Evolutionary conservation across 768 basidiomycete species (phyloP).

Genomic region (Psilocybe sp.): DNA sequence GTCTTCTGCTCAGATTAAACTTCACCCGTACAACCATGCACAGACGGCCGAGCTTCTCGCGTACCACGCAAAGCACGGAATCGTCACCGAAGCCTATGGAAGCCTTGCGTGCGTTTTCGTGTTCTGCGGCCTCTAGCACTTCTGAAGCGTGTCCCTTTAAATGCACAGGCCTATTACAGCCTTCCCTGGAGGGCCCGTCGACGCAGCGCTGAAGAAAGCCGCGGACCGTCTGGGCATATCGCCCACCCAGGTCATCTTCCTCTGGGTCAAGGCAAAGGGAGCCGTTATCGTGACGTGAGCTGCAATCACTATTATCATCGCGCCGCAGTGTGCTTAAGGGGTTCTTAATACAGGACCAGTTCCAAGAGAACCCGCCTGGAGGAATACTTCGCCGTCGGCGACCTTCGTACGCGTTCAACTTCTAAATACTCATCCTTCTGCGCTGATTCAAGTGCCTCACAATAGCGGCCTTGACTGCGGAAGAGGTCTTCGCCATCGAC

Average conservation of each 20-base stretch:
- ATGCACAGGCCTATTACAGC: constrained; percentile 50
- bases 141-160: constrained; percentile 8
- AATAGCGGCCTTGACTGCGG: constrained; percentile 50
- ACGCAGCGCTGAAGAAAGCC: constrained; percentile 47
- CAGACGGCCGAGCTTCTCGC: constrained; percentile 54
- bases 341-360: constrained; percentile 44
- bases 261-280: constrained; percentile 69
- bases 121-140: not conserved
- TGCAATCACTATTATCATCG: not conserved
- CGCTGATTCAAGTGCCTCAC: constrained; percentile 1
- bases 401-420: constrained; percentile 41
- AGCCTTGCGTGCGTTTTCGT: constrained; percentile 47
- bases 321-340: not conserved
- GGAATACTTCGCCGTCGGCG: constrained; percentile 66
- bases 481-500: constrained; percentile 64
- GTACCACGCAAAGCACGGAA: constrained; percentile 53
- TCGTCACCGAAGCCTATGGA: constrained; percentile 74
- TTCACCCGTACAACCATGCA: constrained; percentile 70
- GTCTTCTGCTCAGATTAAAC: constrained; percentile 49
- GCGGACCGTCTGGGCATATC: constrained; percentile 54
- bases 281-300: constrained; percentile 65
- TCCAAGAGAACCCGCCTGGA: constrained; percentile 57
- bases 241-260: constrained; percentile 63
- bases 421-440: too few relatives aligned
- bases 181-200: constrained; percentile 64